Percentiles rank a stretch among this genome's conserved stretches.
Conservation (phyloP, 306 rosid species). For the Medicago ruthenica region DNA sequence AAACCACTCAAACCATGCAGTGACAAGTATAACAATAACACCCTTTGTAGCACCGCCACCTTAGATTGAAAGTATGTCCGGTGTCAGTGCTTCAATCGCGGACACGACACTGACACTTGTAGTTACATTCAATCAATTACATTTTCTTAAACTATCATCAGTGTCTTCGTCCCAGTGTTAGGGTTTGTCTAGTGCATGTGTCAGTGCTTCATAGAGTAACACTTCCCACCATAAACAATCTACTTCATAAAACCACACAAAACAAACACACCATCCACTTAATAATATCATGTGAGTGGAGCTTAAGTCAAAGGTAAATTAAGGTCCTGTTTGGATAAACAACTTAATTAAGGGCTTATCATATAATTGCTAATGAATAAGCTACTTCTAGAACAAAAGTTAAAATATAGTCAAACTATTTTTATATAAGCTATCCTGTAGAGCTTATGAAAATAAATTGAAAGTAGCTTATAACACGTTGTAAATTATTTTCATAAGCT, state of each 20-base stretch:
- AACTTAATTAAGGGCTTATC: too few relatives aligned
- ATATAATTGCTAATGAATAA: too few relatives aligned
- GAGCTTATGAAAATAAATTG: too few relatives aligned
- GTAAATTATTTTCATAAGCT: too few relatives aligned
- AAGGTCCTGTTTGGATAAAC: too few relatives aligned
- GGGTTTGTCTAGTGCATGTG: background rate
- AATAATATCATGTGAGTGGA: conserved; percentile 12
- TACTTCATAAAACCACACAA: conserved; percentile 24
- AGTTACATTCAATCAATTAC: background rate
- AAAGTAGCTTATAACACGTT: too few relatives aligned
- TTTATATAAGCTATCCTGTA: too few relatives aligned
- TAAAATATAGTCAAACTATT: too few relatives aligned
- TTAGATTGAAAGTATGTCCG: background rate
- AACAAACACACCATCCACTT: conserved; percentile 10
- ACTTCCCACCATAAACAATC: conserved; percentile 23
- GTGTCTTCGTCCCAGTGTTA: background rate
- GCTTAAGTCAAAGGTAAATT: background rate
- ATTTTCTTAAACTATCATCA: background rate
- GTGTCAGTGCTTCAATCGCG: background rate
- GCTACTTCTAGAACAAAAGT: too few relatives aligned
- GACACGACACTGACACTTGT: background rate
- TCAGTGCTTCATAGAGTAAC: background rate
- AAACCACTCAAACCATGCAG: conserved; percentile 14
- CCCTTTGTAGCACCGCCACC: background rate
- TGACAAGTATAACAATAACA: background rate